Evolutionary conservation across 352 stramenopile genomes (phyloP).

Genomic region (Discostella stelligera): DNA sequence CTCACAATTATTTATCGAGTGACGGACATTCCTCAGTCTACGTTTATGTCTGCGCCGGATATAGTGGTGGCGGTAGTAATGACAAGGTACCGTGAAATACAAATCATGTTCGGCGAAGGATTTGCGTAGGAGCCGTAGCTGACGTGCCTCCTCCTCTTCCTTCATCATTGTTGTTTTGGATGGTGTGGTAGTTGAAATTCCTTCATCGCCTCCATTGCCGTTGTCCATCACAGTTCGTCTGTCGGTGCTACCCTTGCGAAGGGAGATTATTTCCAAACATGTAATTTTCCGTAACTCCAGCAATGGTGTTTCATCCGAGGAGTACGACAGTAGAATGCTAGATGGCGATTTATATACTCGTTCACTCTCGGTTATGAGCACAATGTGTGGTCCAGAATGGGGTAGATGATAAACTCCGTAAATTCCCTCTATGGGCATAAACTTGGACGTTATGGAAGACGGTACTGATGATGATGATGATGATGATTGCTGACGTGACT

Average conservation of each 20-base stretch:
- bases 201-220: not conserved
- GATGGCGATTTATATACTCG: constrained; percentile 57
- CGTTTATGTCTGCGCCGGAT: not conserved
- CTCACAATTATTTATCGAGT: too few relatives aligned
- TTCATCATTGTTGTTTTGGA: constrained; percentile 12
- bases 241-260: constrained; percentile 22
- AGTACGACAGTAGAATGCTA: not conserved
- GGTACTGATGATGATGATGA: constrained; percentile 12
- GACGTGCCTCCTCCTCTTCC: constrained; percentile 56
- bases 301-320: constrained; percentile 26
- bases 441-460: constrained; percentile 7
- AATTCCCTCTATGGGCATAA: constrained; percentile 68
- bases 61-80: not conserved
- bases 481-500: not conserved
- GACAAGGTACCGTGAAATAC: constrained; percentile 55
- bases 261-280: constrained; percentile 61
- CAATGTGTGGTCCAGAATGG: constrained; percentile 58
- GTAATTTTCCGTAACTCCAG: constrained; percentile 57
- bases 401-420: constrained; percentile 75
- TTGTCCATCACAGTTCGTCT: not conserved
- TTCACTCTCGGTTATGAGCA: constrained; percentile 65
- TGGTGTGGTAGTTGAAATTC: not conserved
- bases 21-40: too few relatives aligned
- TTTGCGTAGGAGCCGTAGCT: constrained; percentile 63
- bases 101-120: constrained; percentile 74